Evolutionary conservation across 1,284 basidiomycete species (phyloP).

Genomic region (Boletellus dicymbophilus): DNA sequence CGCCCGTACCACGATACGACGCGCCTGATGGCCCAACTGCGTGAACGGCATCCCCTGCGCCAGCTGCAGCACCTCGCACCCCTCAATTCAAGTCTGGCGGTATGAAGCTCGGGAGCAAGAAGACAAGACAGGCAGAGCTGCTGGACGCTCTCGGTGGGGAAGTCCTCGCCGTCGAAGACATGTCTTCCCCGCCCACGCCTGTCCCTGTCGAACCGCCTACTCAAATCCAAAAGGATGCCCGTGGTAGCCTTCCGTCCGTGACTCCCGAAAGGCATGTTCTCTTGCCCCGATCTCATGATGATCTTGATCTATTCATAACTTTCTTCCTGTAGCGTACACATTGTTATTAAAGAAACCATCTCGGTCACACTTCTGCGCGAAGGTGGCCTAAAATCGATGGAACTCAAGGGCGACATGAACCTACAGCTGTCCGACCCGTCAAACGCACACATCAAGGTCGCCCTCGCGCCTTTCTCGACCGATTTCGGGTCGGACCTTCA

Average conservation of each 20-base stretch:
- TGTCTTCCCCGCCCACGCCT: conserved; percentile 59
- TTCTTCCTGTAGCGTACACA: conserved; percentile 79
- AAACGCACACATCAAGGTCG: conserved; percentile 77
- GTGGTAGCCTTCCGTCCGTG: conserved; percentile 78
- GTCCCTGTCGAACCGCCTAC: conserved; percentile 47
- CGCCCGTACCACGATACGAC: conserved; percentile 72
- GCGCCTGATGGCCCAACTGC: conserved; percentile 49
- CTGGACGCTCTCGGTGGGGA: conserved; percentile 88
- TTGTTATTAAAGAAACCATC: conserved; percentile 84
- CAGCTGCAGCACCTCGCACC: conserved; percentile 48
- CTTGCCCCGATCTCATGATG: neutral
- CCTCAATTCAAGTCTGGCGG: conserved; percentile 94
- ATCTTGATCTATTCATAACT: neutral
- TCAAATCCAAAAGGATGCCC: conserved; percentile 41
- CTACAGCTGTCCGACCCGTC: conserved; percentile 82
- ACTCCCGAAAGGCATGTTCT: conserved; percentile 60
- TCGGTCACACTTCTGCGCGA: conserved; percentile 84
- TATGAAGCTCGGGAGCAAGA: conserved; percentile 98
- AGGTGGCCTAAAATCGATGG: conserved; percentile 88
- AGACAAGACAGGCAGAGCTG: conserved; percentile 84
- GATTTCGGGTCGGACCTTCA: conserved; percentile 78
- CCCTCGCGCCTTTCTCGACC: conserved; percentile 61
- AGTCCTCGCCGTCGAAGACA: conserved; percentile 58
- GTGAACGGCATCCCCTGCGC: conserved; percentile 53
- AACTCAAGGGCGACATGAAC: conserved; percentile 94